Evolutionary conservation across 2,329 filamentous ascomycete species (phyloP).

Genomic region (Dactylellina sp.): DNA sequence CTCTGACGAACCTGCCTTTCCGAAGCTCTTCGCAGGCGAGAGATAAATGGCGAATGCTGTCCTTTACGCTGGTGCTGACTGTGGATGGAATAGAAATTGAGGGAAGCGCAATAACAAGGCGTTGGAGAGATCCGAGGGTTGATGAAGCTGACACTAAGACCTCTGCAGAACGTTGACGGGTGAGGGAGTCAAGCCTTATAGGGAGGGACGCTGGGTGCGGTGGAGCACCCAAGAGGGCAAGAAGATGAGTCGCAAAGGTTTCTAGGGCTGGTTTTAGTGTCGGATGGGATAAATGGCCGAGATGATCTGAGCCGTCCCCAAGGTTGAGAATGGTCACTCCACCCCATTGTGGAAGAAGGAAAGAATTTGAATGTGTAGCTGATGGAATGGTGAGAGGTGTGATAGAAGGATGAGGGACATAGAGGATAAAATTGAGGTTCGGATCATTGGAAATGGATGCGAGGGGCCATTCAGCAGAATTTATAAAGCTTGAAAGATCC

Average conservation of each 20-base stretch:
- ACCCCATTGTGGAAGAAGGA: slow-evolving; percentile 88
- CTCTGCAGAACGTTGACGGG: slow-evolving; percentile 85
- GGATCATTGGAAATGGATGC: slow-evolving; percentile 93
- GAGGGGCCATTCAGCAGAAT: slow-evolving; percentile 96
- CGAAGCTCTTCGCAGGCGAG: slow-evolving; percentile 78
- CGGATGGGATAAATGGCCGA: slow-evolving; percentile 71
- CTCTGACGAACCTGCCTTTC: slow-evolving; percentile 72
- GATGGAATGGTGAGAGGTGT: slow-evolving; percentile 72
- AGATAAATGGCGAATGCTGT: slow-evolving; percentile 81
- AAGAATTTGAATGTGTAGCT: slow-evolving; percentile 63
- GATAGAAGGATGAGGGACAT: slow-evolving; percentile 78
- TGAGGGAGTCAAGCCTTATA: slow-evolving; percentile 83
- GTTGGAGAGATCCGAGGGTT: slow-evolving; percentile 90
- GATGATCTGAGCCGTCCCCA: slow-evolving; percentile 63
- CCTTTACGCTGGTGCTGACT: slow-evolving; percentile 86
- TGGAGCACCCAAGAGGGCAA: slow-evolving; percentile 87
- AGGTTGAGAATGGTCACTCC: slow-evolving; percentile 77
- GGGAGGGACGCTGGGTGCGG: slow-evolving; percentile 81
- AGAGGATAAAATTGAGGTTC: slow-evolving; percentile 95
- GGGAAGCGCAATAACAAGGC: slow-evolving; percentile 82
- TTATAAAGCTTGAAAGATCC: slow-evolving; percentile 93
- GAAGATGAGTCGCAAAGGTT: slow-evolving; percentile 88
- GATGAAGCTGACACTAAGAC: slow-evolving; percentile 90
- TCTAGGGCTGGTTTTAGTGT: slow-evolving; percentile 83
- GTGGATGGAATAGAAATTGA: slow-evolving; percentile 90